Conservation (phyloP, 148 eudicot species). For the Hydrangea macrophylla region DNA sequence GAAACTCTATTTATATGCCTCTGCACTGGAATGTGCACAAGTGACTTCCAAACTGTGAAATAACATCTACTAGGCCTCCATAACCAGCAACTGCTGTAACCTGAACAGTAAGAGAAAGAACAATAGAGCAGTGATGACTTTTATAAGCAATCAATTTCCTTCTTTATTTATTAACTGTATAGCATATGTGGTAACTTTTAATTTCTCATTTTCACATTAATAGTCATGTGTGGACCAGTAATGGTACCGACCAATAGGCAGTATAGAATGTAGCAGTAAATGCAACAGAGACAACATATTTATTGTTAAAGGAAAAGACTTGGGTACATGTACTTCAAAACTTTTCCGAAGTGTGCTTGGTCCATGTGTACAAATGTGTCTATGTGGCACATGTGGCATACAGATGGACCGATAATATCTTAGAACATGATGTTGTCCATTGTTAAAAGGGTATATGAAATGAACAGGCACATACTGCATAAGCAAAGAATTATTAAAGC, state of each 20-base stretch:
- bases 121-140: neutral
- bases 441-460: neutral
- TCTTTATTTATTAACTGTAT: too few species aligned
- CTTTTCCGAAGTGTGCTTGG: too few species aligned
- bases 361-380: too few species aligned
- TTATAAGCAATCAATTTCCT: neutral
- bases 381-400: too few species aligned
- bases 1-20: constrained; percentile 24
- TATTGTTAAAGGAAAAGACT: too few species aligned
- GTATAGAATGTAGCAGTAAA: neutral
- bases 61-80: constrained; percentile 75
- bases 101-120: constrained; percentile 32
- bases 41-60: constrained; percentile 93
- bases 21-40: constrained; percentile 67
- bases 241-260: neutral
- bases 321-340: too few species aligned
- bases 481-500: constrained; percentile 4
- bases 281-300: neutral
- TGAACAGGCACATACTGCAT: neutral
- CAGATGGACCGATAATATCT: too few species aligned
- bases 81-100: constrained; percentile 87
- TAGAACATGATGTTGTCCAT: too few species aligned
- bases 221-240: neutral
- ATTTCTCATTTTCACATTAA: neutral
- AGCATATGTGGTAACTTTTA: neutral